Conservation (phyloP, 495 filamentous ascomycete genomes). For the Penicillium malachiteum region DNA sequence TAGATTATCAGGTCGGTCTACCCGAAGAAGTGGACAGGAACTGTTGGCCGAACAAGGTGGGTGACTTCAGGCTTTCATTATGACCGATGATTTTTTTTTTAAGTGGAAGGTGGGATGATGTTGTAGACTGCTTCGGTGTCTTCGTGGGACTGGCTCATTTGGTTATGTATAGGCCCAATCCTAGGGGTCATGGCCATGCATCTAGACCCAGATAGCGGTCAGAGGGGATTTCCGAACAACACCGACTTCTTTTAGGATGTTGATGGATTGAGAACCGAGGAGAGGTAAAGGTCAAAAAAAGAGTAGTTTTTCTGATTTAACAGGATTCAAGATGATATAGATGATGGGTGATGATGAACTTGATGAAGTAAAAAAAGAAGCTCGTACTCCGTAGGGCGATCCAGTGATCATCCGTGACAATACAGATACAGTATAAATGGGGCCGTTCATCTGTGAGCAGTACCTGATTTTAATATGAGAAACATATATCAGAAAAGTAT, state of each 20-base stretch:
- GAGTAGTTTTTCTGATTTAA: background rate
- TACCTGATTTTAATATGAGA: background rate
- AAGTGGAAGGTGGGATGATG: background rate
- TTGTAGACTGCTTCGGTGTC: background rate
- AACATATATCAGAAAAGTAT: too few relatives aligned
- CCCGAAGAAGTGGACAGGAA: background rate
- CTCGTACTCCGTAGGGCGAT: background rate
- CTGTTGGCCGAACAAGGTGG: background rate
- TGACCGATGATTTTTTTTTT: background rate
- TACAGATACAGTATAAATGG: background rate
- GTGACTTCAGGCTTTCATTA: conserved; percentile 2
- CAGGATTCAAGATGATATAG: background rate
- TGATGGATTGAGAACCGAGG: background rate
- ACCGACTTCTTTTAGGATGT: too few relatives aligned
- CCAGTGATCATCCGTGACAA: conserved; percentile 11
- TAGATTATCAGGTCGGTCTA: background rate
- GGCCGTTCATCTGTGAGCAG: background rate
- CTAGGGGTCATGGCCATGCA: conserved; percentile 10
- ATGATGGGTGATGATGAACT: background rate
- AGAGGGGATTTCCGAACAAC: background rate
- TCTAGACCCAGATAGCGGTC: conserved; percentile 3
- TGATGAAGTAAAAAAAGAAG: background rate
- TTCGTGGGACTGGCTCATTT: background rate
- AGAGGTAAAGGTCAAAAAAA: conserved; percentile 14
- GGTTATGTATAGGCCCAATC: background rate